Percentiles rank a stretch among this genome's conserved stretches.
These are phyloP conservation scores for Hymenoscyphus fructigenus DNA, from an alignment of 2,329 filamentous ascomycete genomes.

Conservation along the genomic window DNA sequence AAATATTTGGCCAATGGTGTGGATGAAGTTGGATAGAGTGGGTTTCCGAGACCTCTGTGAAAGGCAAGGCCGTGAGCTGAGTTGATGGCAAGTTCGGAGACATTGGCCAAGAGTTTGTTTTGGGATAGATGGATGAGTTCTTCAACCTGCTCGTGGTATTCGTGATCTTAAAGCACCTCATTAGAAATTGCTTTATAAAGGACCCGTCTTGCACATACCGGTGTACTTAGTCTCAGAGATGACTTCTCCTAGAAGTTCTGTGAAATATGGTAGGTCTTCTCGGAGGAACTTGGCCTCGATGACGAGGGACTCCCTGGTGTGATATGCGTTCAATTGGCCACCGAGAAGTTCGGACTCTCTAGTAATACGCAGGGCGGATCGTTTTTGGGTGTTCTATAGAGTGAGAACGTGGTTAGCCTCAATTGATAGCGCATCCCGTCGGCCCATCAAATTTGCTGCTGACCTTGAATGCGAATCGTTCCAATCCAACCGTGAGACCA, in stretches of 20 bases:
- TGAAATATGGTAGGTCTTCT: conserved; percentile 95
- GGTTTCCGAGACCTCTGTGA: conserved; percentile 85
- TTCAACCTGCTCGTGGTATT: conserved; percentile 86
- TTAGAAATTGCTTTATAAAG: conserved; percentile 21
- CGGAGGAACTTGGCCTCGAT: conserved; percentile 93
- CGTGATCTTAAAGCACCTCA: conserved; percentile 61
- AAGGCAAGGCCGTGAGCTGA: conserved; percentile 84
- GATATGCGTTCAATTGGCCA: conserved; percentile 81
- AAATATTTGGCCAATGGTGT: conserved; percentile 78
- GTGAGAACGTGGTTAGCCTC: conserved; percentile 17
- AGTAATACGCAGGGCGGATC: conserved; percentile 88
- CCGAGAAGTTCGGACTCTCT: conserved; percentile 95
- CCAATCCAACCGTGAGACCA: conserved; percentile 84
- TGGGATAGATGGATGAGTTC: conserved; percentile 75
- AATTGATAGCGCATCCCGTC: conserved; percentile 4
- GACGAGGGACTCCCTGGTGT: conserved; percentile 90
- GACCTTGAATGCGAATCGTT: conserved; percentile 96
- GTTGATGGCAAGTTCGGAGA: conserved; percentile 72
- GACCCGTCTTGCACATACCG: conserved; percentile 48
- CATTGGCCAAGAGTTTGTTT: conserved; percentile 64
- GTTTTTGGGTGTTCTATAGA: conserved; percentile 74
- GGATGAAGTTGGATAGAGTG: conserved; percentile 70
- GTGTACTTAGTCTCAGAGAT: conserved; percentile 84
- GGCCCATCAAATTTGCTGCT: conserved; percentile 40
- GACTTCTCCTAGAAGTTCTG: conserved; percentile 92